A percentile compares a stretch with the other conserved stretches of the same genome.
phyloP scores from a whole-genome alignment of 1,139 yeast genomes.

The Meyerozyma carpophila region DNA sequence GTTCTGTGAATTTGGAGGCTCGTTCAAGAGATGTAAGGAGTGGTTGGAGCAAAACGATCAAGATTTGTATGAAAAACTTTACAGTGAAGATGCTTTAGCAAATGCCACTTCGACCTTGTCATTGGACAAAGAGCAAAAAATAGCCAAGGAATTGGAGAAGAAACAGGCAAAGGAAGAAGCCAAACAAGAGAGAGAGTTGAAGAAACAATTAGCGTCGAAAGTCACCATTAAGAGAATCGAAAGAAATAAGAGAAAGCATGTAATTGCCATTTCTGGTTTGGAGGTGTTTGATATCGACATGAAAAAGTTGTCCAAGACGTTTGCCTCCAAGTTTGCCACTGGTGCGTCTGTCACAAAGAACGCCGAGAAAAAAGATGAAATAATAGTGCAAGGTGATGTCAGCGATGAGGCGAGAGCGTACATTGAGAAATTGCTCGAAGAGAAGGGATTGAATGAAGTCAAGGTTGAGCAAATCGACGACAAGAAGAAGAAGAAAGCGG shows the following conservation, averaged over 20 bases:
- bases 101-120: slow-evolving; percentile 52
- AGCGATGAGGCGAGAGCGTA: slow-evolving; percentile 85
- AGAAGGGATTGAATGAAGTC: slow-evolving; percentile 77
- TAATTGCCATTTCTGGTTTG: slow-evolving; percentile 79
- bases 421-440: slow-evolving; percentile 64
- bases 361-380: slow-evolving; percentile 88
- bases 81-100: slow-evolving; percentile 52
- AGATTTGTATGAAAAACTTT: slow-evolving; percentile 53
- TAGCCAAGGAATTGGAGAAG: slow-evolving; percentile 76
- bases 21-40: slow-evolving; percentile 73
- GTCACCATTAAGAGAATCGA: slow-evolving; percentile 83
- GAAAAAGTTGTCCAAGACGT: slow-evolving; percentile 86
- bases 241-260: slow-evolving; percentile 84
- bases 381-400: slow-evolving; percentile 92
- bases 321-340: slow-evolving; percentile 93
- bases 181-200: slow-evolving; percentile 78
- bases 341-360: slow-evolving; percentile 94
- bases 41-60: slow-evolving; percentile 66
- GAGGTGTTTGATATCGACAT: slow-evolving; percentile 86
- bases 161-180: slow-evolving; percentile 88
- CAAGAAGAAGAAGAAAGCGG: slow-evolving; percentile 65
- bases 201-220: slow-evolving; percentile 71
- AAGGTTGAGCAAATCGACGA: slow-evolving; percentile 85
- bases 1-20: slow-evolving; percentile 88
- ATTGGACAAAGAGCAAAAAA: slow-evolving; percentile 74